A percentile compares a stretch with the other conserved stretches of the same genome.
phyloP scores from a whole-genome alignment of 306 rosid genomes.

The Phaseolus lunatus region DNA sequence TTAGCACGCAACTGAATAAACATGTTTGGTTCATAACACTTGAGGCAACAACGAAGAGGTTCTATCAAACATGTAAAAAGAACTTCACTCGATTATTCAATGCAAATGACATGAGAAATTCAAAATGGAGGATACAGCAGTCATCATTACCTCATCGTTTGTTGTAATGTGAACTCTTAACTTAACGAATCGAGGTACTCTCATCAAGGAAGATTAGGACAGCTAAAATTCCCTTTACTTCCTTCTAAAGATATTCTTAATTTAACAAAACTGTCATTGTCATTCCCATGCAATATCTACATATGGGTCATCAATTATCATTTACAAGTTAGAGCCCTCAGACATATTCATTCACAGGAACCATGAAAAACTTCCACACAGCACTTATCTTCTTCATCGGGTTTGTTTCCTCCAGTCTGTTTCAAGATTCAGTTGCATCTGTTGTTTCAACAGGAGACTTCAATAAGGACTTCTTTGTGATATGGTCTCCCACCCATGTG shows the following conservation, averaged over 20 bases:
- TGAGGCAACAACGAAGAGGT: not conserved
- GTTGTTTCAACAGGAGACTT: conserved; percentile 84
- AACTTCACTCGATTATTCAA: not conserved
- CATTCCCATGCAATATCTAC: conserved; percentile 52
- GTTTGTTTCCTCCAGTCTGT: conserved; percentile 46
- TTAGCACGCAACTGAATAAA: conserved; percentile 8
- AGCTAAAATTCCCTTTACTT: conserved; percentile 63
- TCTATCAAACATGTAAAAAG: not conserved
- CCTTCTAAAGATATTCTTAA: conserved; percentile 72
- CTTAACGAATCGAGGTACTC: conserved; percentile 20
- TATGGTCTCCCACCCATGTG: conserved; percentile 90
- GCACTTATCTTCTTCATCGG: conserved; percentile 46
- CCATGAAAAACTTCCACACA: conserved; percentile 52
- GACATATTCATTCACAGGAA: conserved; percentile 34
- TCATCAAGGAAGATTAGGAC: conserved; percentile 44
- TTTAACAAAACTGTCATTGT: conserved; percentile 44
- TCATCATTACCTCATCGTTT: conserved; percentile 26
- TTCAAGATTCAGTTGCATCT: conserved; percentile 57
- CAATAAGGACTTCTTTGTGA: conserved; percentile 83
- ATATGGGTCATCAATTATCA: conserved; percentile 44
- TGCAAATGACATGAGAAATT: not conserved
- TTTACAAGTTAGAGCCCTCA: conserved; percentile 8
- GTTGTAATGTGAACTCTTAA: conserved; percentile 39
- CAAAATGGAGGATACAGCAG: not conserved
- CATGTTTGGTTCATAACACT: not conserved